A percentile compares a stretch with the other conserved stretches of the same genome.
These are phyloP conservation scores for Tephrocybe rancida DNA, from an alignment of 768 basidiomycete species.

Conservation along the genomic window DNA sequence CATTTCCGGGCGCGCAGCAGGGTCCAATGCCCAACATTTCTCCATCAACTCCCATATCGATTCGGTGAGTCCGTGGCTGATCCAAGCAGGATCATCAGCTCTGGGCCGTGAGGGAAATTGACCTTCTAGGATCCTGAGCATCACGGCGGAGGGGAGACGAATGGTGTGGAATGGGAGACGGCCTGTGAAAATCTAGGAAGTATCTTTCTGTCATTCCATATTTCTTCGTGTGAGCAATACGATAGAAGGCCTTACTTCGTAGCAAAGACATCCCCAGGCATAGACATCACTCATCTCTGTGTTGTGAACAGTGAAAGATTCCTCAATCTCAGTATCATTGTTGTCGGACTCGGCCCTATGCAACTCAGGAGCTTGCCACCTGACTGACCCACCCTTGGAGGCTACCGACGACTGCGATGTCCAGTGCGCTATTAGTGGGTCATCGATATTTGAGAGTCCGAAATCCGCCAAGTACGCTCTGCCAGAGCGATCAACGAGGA, in stretches of 20 bases:
- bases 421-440: slow-evolving; percentile 14
- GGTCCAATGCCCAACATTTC: no score
- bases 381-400: slow-evolving; percentile 17
- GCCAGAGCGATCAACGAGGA: slow-evolving; percentile 21
- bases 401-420: slow-evolving; percentile 10
- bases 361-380: slow-evolving; percentile 29
- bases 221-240: neutral
- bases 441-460: slow-evolving; percentile 21
- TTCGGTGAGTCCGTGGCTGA: neutral
- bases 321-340: neutral
- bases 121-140: neutral
- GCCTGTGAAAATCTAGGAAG: neutral
- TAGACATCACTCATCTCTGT: no score
- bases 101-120: neutral
- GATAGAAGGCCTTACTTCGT: slow-evolving; percentile 22
- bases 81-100: no score
- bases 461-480: slow-evolving; percentile 28
- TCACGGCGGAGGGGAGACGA: neutral
- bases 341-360: neutral
- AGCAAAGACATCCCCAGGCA: slow-evolving; percentile 27
- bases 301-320: neutral
- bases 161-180: neutral
- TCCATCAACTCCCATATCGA: neutral
- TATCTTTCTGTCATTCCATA: neutral
- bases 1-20: neutral